A percentile compares a stretch with the other conserved stretches of the same genome.
Conservation (phyloP, 345 rosid genomes). For the Gynandropsis gynandra region DNA sequence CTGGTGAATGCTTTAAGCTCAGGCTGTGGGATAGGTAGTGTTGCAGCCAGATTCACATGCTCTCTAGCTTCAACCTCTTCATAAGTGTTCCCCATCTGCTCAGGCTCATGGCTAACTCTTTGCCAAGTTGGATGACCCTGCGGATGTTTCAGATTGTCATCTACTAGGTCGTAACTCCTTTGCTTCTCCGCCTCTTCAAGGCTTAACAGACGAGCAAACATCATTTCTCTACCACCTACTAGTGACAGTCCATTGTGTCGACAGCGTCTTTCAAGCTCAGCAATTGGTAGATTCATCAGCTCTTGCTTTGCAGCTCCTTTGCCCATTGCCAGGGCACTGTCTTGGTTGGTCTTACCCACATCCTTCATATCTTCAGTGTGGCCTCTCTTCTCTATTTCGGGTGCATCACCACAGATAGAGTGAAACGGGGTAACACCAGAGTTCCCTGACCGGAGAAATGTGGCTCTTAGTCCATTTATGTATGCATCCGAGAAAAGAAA, state of each 20-base stretch:
- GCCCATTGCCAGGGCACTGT: slow-evolving; percentile 92
- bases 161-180: slow-evolving; percentile 73
- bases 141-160: slow-evolving; percentile 55
- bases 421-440: slow-evolving; percentile 84
- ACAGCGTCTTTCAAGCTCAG: slow-evolving; percentile 95
- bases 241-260: slow-evolving; percentile 97
- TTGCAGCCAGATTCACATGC: slow-evolving; percentile 33
- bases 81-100: slow-evolving; percentile 25
- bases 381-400: slow-evolving; percentile 65
- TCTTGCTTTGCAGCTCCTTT: slow-evolving; percentile 90
- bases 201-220: slow-evolving; percentile 89
- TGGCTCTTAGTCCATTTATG: slow-evolving; percentile 87
- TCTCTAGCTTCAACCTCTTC: slow-evolving; percentile 43
- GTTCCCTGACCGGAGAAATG: slow-evolving; percentile 80
- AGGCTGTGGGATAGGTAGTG: slow-evolving; percentile 54
- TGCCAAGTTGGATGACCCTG: slow-evolving; percentile 51
- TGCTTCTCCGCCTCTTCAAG: slow-evolving; percentile 94
- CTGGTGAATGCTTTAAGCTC: slow-evolving; percentile 53
- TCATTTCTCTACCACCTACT: slow-evolving; percentile 91
- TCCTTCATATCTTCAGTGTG: slow-evolving; percentile 37
- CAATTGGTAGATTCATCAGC: slow-evolving; percentile 76
- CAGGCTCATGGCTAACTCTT: slow-evolving; percentile 44
- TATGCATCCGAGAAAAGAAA: slow-evolving; percentile 98
- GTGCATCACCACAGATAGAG: slow-evolving; percentile 85
- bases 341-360: slow-evolving; percentile 52